phyloP scores from a whole-genome alignment of 2,329 filamentous ascomycete genomes.

The Neofusicoccum ribis region DNA sequence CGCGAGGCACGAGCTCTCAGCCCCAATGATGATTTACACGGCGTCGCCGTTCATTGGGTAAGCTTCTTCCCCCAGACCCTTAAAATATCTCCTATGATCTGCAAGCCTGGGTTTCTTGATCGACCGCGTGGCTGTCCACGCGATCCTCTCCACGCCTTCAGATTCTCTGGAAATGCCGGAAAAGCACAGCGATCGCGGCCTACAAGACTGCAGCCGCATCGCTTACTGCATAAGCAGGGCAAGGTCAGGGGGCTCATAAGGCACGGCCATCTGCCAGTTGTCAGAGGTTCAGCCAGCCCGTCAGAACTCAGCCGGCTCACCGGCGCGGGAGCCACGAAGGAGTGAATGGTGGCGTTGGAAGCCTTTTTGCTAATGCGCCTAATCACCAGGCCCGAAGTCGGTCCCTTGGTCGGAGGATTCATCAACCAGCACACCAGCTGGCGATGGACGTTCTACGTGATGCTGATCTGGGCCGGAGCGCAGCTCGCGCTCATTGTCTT shows the following conservation, averaged over 20 bases:
- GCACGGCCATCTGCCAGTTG: neutral
- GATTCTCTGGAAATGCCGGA: neutral
- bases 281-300: conserved; percentile 11
- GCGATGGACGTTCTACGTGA: conserved; percentile 65
- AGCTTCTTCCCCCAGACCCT: conserved; percentile 11
- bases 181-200: conserved; percentile 1
- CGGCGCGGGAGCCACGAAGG: conserved; percentile 11
- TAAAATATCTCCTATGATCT: conserved; percentile 14
- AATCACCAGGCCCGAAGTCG: conserved; percentile 54
- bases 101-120: conserved; percentile 4
- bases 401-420: conserved; percentile 70
- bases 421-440: conserved; percentile 75
- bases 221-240: conserved; percentile 2
- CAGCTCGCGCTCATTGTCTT: conserved; percentile 65
- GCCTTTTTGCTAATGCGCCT: conserved; percentile 18
- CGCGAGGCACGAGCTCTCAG: conserved; percentile 48
- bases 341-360: conserved; percentile 4
- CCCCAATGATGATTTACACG: conserved; percentile 77
- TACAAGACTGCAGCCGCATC: neutral
- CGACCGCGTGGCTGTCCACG: conserved; percentile 5
- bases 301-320: conserved; percentile 15
- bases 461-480: conserved; percentile 74
- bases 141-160: neutral
- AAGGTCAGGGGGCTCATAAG: neutral
- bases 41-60: conserved; percentile 53